Evolutionary conservation across 2,329 filamentous ascomycete species (phyloP).

Genomic region (Torrubiella hemipterigena): DNA sequence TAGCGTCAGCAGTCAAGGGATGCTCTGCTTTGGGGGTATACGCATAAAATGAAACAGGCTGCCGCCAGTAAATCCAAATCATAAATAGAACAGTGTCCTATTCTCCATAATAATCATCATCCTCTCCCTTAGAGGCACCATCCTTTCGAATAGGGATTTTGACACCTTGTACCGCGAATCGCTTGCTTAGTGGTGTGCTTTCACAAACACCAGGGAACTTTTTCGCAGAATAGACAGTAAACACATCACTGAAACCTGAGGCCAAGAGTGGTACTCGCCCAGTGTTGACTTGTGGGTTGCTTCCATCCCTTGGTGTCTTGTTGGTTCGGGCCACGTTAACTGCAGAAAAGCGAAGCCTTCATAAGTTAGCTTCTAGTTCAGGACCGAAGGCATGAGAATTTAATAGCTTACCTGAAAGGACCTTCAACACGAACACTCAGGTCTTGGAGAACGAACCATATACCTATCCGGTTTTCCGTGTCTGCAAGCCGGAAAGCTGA

Average conservation of each 20-base stretch:
- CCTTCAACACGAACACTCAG: conserved; percentile 90
- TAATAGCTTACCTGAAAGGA: conserved; percentile 63
- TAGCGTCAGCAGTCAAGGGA: no score
- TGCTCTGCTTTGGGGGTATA: no score
- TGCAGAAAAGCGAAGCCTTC: conserved; percentile 57
- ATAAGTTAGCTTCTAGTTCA: conserved; percentile 1
- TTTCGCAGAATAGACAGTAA: conserved; percentile 93
- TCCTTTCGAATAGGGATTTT: conserved; percentile 96
- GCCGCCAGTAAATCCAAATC: no score
- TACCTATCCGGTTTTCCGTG: conserved; percentile 66
- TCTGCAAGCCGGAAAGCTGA: conserved; percentile 80
- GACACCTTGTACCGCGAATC: conserved; percentile 85
- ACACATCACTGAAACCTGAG: conserved; percentile 73
- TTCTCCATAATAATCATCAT: conserved; percentile 26
- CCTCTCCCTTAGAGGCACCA: conserved; percentile 40
- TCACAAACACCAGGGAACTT: conserved; percentile 97
- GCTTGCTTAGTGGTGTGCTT: conserved; percentile 81
- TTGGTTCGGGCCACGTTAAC: conserved; percentile 61
- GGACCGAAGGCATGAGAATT: no score
- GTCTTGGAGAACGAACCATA: conserved; percentile 96
- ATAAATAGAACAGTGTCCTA: not conserved
- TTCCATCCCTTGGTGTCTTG: conserved; percentile 24
- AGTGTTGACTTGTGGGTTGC: conserved; percentile 47
- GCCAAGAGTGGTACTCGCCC: conserved; percentile 73
- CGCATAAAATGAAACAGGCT: no score